phyloP scores from a whole-genome alignment of 2,329 filamentous ascomycete species.

The Stemphylium vesicarium region DNA sequence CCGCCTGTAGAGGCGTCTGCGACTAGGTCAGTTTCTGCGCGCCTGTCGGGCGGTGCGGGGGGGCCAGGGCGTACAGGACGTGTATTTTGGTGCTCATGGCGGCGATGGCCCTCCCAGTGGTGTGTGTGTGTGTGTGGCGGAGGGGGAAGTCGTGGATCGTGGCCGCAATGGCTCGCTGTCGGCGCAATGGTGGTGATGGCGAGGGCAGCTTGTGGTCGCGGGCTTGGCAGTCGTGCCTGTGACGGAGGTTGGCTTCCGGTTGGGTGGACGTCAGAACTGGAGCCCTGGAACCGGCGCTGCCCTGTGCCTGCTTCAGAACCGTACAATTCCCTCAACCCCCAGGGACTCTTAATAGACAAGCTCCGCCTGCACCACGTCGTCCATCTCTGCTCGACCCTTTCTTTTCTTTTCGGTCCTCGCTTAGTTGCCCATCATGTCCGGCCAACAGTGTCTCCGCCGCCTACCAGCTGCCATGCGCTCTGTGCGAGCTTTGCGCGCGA shows the following conservation, averaged over 20 bases:
- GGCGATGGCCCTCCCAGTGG: conserved; percentile 22
- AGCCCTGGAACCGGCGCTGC: conserved; percentile 20
- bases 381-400: conserved; percentile 10
- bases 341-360: background rate
- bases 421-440: conserved; percentile 38
- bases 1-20: conserved; percentile 81
- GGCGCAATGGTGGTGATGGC: conserved; percentile 23
- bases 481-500: conserved; percentile 39
- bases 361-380: conserved; percentile 12
- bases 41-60: conserved; percentile 14
- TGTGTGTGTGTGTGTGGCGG: conserved; percentile 21
- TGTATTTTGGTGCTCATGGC: conserved; percentile 51
- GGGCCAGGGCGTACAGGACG: conserved; percentile 41
- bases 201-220: conserved; percentile 32
- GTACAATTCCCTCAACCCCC: conserved; percentile 40
- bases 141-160: conserved; percentile 17
- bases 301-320: conserved; percentile 21
- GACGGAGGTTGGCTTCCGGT: conserved; percentile 34
- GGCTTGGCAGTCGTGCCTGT: conserved; percentile 34
- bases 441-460: conserved; percentile 49
- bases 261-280: conserved; percentile 37
- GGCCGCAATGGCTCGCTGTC: conserved; percentile 41
- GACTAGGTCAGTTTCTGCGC: conserved; percentile 35
- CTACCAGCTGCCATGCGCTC: conserved; percentile 39
- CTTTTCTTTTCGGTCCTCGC: conserved; percentile 15